A percentile compares a stretch with the other conserved stretches of the same genome.
Evolutionary conservation across 352 stramenopile genomes (phyloP).

Genomic region (Phytophthora sp.): DNA sequence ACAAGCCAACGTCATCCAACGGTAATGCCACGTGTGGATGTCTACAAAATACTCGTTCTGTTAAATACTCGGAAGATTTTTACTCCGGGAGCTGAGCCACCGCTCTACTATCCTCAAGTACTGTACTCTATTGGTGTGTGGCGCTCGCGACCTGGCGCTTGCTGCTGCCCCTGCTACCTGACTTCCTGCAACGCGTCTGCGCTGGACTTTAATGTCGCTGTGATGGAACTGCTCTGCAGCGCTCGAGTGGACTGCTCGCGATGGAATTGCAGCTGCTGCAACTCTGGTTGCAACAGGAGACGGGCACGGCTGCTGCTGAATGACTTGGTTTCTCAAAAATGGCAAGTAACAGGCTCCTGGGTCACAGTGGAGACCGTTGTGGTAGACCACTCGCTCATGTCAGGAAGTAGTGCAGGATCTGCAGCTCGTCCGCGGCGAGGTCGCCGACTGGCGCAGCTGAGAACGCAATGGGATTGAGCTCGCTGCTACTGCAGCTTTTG

Average conservation of each 20-base stretch:
- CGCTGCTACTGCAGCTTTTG: constrained; percentile 6
- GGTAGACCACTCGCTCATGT: too few species aligned
- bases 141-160: background rate
- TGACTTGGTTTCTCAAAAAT: background rate
- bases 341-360: too few species aligned
- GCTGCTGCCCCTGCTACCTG: constrained; percentile 4
- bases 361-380: too few species aligned
- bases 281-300: too few species aligned
- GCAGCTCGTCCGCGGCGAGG: constrained; percentile 41
- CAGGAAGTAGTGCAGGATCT: constrained; percentile 53
- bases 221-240: background rate
- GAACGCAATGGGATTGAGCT: constrained; percentile 38
- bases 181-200: background rate
- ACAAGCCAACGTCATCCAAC: too few species aligned
- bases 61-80: too few species aligned
- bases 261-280: too few species aligned
- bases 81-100: background rate
- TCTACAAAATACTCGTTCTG: too few species aligned
- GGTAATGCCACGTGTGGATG: too few species aligned
- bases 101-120: constrained; percentile 1
- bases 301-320: background rate
- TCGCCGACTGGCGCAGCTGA: constrained; percentile 22
- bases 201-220: background rate
- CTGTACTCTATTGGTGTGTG: background rate
- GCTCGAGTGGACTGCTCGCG: background rate